These are phyloP conservation scores for Coniochaeta prunicola DNA, from an alignment of 2,329 filamentous ascomycete species.

Conservation along the genomic window DNA sequence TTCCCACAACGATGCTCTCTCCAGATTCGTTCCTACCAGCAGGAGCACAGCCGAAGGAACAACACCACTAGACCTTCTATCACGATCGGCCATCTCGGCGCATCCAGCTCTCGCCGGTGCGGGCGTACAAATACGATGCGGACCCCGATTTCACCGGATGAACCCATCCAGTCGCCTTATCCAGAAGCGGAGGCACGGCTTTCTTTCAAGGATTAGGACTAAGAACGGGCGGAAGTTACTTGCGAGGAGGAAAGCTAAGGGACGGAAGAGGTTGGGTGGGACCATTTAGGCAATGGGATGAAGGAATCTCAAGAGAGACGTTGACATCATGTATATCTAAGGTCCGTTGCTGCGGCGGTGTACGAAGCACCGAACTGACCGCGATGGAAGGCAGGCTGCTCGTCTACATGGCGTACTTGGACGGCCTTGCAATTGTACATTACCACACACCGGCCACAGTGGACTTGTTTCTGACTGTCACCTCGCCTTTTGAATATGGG, in stretches of 20 bases:
- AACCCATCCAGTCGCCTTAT: constrained; percentile 45
- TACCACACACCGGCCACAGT: no score
- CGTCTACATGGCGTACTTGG: neutral
- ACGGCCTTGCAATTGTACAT: neutral
- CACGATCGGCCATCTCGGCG: constrained; percentile 36
- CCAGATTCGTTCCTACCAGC: constrained; percentile 13
- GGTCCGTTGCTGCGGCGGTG: no score
- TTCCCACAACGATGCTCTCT: constrained; percentile 19
- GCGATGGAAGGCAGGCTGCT: neutral
- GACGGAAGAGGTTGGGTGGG: constrained; percentile 34
- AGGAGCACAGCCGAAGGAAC: constrained; percentile 10
- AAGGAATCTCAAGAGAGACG: neutral
- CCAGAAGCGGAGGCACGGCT: constrained; percentile 53
- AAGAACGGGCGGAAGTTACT: constrained; percentile 47
- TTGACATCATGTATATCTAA: neutral
- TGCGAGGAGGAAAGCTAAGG: constrained; percentile 44
- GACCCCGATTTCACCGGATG: constrained; percentile 48
- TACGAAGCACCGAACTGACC: no score
- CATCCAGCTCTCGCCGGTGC: constrained; percentile 42
- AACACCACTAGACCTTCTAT: constrained; percentile 34
- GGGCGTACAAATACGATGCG: constrained; percentile 46
- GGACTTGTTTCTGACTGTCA: neutral
- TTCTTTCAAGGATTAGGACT: constrained; percentile 42
- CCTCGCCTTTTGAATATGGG: no score
- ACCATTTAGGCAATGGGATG: constrained; percentile 13